Evolutionary conservation across 1,284 basidiomycete genomes (phyloP).

Genomic region (Irpex sp.): DNA sequence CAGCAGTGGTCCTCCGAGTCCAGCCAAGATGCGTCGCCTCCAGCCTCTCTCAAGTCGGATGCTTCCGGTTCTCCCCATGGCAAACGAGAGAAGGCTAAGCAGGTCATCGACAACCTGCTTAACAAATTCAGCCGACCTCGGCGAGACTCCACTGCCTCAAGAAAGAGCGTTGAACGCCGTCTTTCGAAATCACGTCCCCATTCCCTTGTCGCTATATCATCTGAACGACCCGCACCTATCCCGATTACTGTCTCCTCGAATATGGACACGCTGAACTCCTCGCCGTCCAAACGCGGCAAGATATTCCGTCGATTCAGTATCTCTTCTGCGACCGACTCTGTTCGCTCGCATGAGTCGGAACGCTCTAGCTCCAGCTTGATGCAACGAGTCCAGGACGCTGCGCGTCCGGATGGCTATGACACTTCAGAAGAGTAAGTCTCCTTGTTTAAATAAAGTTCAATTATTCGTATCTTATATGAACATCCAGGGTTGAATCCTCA

Average conservation of each 20-base stretch:
- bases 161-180: not conserved
- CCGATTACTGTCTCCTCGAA: not conserved
- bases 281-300: not conserved
- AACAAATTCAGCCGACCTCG: not conserved
- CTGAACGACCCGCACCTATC: not conserved
- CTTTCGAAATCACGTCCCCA: not conserved
- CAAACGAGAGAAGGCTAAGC: not conserved
- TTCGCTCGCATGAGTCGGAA: not conserved
- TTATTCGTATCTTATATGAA: not conserved
- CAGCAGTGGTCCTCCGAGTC: not conserved
- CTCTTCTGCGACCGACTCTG: not conserved
- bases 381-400: not conserved
- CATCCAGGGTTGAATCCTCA: not conserved
- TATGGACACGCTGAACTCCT: not conserved
- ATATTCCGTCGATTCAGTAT: not conserved
- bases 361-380: not conserved
- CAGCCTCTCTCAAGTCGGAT: not conserved
- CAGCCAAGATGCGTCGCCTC: not conserved
- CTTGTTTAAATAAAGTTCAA: not conserved
- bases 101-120: not conserved
- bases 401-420: not conserved
- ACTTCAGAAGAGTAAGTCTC: not conserved
- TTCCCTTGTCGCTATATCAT: not conserved
- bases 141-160: not conserved
- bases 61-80: not conserved